phyloP scores from a whole-genome alignment of 1,139 yeast species.

The Saccharomyces hybrid region DNA sequence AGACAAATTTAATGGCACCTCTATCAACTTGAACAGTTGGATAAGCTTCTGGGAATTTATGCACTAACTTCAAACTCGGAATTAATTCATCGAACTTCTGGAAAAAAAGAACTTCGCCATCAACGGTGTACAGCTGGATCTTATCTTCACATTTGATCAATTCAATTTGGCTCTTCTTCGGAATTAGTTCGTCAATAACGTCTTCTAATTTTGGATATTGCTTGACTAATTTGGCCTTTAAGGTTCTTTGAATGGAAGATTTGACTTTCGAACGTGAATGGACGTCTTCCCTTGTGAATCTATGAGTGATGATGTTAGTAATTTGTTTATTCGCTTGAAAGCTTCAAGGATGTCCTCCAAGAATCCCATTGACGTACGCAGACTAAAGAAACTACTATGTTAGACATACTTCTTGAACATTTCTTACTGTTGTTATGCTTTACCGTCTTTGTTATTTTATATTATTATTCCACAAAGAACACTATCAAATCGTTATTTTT shows the following conservation, averaged over 20 bases:
- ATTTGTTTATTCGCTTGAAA: not conserved
- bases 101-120: constrained; percentile 65
- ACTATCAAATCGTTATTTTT: not conserved
- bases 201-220: constrained; percentile 70
- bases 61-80: constrained; percentile 72
- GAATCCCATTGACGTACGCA: not conserved
- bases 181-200: constrained; percentile 72
- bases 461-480: not conserved
- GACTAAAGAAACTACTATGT: not conserved
- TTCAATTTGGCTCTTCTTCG: constrained; percentile 83
- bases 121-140: constrained; percentile 68
- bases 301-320: constrained; percentile 27
- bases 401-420: not conserved
- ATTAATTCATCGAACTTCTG: constrained; percentile 81
- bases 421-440: not conserved
- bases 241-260: constrained; percentile 82
- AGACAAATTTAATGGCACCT: constrained; percentile 91
- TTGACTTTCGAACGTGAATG: constrained; percentile 88
- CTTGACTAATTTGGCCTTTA: constrained; percentile 61
- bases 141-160: constrained; percentile 85
- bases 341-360: not conserved
- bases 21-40: constrained; percentile 88
- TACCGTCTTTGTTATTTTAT: not conserved
- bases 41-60: constrained; percentile 72
- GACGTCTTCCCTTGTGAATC: constrained; percentile 78